Base-by-base conservation (phyloP, 257 asterid genomes). In the Anisodus tanguticus region DNA sequence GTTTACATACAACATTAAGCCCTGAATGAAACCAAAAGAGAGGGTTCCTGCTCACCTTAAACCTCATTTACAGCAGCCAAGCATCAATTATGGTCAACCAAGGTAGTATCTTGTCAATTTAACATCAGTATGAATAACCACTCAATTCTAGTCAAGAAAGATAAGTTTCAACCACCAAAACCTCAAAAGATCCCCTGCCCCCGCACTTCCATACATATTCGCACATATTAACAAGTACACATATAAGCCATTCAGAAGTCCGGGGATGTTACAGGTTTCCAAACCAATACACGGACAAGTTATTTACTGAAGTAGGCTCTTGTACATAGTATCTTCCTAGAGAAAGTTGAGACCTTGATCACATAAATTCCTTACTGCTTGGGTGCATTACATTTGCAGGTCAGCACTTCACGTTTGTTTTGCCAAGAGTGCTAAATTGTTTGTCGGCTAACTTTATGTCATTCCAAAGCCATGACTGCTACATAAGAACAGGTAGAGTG, bases 381-480 rank as follows among this genome's bases (percentile, higher is more conserved):
- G 63, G 22, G 82, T 77, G 64, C 51, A 10, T 26, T 85, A 81
- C 83, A 74, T 85, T 86, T 90, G 89, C 94, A 95, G 98, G 97
- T 86, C 94, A 89, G 83, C 91, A 89, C 71, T 91, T 93, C 83
- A 89, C 85, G 85, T 80, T 89, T 16, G 81, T 89, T 70, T 87
- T 95, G 91, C 98, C 98, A 53, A 90, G 88, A 89, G 93, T 95
- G 84, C 91, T 95, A 47, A 91, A 90, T 79, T 90, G 92, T 67
- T 81, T 95, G 86, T 88, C 95, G 71, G 85, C 94, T 71, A 93
- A 91, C 87, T 95, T 92, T 86, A 79, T 87, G 17, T 86, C 92
- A 79, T 92, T 91, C 88, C 95, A 89, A 83, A 91, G 88, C 87
- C 98, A 93, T 72, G 98, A 93, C 70, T 95, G 96, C 95, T 95